Evolutionary conservation across 306 rosid genomes (phyloP).

Genomic region (Vigna radiata): DNA sequence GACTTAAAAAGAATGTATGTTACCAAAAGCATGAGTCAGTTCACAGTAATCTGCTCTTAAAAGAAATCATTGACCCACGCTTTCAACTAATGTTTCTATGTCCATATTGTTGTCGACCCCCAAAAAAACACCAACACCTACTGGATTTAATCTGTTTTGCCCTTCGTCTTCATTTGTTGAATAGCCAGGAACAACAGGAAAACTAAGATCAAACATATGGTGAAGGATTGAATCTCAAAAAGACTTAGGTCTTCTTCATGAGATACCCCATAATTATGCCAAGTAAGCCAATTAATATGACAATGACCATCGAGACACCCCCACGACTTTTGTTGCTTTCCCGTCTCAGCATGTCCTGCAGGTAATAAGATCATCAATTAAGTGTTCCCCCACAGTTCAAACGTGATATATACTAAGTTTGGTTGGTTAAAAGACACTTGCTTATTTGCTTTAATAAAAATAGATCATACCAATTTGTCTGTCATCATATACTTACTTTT

Average conservation of each 20-base stretch:
- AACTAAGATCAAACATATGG: slow-evolving; percentile 45
- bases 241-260: slow-evolving; percentile 65
- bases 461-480: neutral
- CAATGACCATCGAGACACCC: slow-evolving; percentile 65
- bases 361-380: slow-evolving; percentile 24
- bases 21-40: slow-evolving; percentile 50
- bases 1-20: slow-evolving; percentile 70
- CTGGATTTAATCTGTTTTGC: slow-evolving; percentile 54
- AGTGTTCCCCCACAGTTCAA: slow-evolving; percentile 24
- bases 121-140: slow-evolving; percentile 33
- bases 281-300: slow-evolving; percentile 65
- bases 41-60: slow-evolving; percentile 42
- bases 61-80: slow-evolving; percentile 53
- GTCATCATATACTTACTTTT: neutral
- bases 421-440: neutral
- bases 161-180: slow-evolving; percentile 58
- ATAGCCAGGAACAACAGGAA: slow-evolving; percentile 48
- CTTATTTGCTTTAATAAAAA: slow-evolving; percentile 3
- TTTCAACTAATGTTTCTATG: slow-evolving; percentile 50
- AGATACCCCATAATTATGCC: slow-evolving; percentile 79
- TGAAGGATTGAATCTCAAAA: slow-evolving; percentile 35
- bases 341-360: slow-evolving; percentile 84
- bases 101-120: slow-evolving; percentile 53
- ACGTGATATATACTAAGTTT: neutral
- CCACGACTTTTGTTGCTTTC: slow-evolving; percentile 65